Evolutionary conservation across 139 green algal species (phyloP).

Genomic region (Medakamo hakoo): DNA sequence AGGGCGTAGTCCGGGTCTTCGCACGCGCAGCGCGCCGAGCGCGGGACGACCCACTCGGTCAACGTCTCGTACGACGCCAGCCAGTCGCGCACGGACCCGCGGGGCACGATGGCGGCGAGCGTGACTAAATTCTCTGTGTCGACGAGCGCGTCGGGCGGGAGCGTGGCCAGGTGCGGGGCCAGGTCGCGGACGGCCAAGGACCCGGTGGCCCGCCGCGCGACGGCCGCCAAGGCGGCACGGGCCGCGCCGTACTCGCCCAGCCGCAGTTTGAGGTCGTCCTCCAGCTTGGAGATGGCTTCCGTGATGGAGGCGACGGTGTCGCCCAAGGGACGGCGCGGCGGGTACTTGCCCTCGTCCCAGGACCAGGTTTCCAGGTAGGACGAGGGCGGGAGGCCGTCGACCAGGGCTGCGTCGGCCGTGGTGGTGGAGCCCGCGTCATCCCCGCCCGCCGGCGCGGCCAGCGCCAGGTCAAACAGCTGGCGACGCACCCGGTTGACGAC

Average conservation of each 20-base stretch:
- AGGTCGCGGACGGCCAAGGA: conserved; percentile 80
- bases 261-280: conserved; percentile 94
- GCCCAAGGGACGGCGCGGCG: conserved; percentile 54
- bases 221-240: conserved; percentile 48
- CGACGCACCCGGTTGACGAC: conserved; percentile 77
- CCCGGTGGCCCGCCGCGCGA: conserved; percentile 64
- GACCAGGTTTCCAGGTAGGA: conserved; percentile 63
- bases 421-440: not conserved
- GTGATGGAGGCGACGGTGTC: conserved; percentile 82
- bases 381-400: conserved; percentile 52
- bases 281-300: conserved; percentile 69
- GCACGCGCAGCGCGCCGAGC: conserved; percentile 41
- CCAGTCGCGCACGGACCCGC: conserved; percentile 66
- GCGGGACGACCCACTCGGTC: conserved; percentile 64
- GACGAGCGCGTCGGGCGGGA: conserved; percentile 34
- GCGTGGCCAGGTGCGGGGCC: conserved; percentile 34
- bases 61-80: conserved; percentile 73
- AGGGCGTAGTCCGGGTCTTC: conserved; percentile 86
- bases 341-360: conserved; percentile 97
- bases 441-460: not conserved
- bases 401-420: not conserved
- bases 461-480: conserved; percentile 38
- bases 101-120: conserved; percentile 75
- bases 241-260: conserved; percentile 63
- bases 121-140: conserved; percentile 86